Conservation (phyloP, 352 stramenopile genomes). For the Globisporangium nagaii region DNA sequence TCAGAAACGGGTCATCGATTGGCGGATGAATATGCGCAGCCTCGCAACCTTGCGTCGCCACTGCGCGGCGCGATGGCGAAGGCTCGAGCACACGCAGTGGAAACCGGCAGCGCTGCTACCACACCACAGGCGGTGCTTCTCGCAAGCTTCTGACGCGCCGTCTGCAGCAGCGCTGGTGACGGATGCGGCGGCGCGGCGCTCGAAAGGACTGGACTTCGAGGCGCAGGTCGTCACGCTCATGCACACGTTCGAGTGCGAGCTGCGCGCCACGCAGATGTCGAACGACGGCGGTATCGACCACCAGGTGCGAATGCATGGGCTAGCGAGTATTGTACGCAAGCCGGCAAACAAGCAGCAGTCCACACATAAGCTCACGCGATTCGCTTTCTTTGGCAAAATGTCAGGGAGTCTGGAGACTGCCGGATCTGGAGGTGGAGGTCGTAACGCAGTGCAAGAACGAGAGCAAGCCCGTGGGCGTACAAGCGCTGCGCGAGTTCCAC, state of each 20-base stretch:
- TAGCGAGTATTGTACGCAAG: too few relatives aligned
- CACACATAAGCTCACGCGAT: not conserved
- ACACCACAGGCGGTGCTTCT: not conserved
- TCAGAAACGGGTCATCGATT: too few relatives aligned
- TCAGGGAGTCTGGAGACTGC: slow-evolving; percentile 61
- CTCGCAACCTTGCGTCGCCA: too few relatives aligned
- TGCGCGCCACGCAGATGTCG: slow-evolving; percentile 57
- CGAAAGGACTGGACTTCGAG: slow-evolving; percentile 61
- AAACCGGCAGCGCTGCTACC: not conserved
- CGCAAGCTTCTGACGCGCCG: not conserved
- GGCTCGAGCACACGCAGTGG: not conserved
- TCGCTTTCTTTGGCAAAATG: not conserved
- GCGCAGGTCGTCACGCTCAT: slow-evolving; percentile 51
- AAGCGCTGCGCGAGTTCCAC: slow-evolving; percentile 70
- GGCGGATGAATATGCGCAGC: too few relatives aligned
- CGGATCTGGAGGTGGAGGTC: slow-evolving; percentile 53
- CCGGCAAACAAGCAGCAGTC: too few relatives aligned
- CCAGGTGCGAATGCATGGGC: slow-evolving; percentile 13
- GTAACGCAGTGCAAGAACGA: slow-evolving; percentile 84
- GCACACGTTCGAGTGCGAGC: slow-evolving; percentile 37
- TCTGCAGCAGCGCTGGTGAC: not conserved
- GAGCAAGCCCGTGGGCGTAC: slow-evolving; percentile 56
- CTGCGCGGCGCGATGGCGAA: not conserved
- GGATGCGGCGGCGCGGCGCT: not conserved
- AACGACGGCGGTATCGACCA: slow-evolving; percentile 76